phyloP scores from a whole-genome alignment of 371 early-diverging fungal species.

The Lichtheimia ramosa region DNA sequence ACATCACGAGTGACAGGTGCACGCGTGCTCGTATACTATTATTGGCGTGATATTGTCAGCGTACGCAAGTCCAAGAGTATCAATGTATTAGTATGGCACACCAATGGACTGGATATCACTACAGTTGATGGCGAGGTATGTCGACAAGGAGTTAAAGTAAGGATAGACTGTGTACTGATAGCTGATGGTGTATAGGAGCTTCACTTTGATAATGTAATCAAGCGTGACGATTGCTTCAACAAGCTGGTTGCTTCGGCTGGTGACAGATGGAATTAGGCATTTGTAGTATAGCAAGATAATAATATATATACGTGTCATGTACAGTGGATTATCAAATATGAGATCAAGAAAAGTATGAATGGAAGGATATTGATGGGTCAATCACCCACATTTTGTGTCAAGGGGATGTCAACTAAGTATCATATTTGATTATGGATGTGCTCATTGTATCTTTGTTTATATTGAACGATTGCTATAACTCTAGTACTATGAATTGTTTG shows the following conservation, averaged over 20 bases:
- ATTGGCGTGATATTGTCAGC: conserved; percentile 31
- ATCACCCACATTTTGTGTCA: too few relatives aligned
- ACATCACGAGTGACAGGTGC: conserved; percentile 40
- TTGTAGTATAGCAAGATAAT: too few relatives aligned
- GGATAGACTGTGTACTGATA: too few relatives aligned
- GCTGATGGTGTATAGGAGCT: conserved; percentile 12
- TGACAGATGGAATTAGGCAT: conserved; percentile 13
- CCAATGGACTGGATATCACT: conserved; percentile 32
- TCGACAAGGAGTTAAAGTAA: background rate
- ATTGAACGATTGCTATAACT: too few relatives aligned
- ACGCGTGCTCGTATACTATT: conserved; percentile 32
- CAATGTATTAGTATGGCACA: conserved; percentile 36
- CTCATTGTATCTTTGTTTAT: too few relatives aligned
- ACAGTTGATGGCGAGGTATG: conserved; percentile 26
- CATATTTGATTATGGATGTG: too few relatives aligned
- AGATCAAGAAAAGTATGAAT: too few relatives aligned
- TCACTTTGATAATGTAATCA: conserved; percentile 37
- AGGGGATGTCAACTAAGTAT: too few relatives aligned
- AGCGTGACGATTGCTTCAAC: conserved; percentile 46
- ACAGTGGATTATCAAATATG: too few relatives aligned
- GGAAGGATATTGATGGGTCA: too few relatives aligned
- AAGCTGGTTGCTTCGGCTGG: conserved; percentile 31
- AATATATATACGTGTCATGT: too few relatives aligned
- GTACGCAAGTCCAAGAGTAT: conserved; percentile 39
- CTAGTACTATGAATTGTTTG: too few relatives aligned